Evolutionary conservation across 2,329 filamentous ascomycete genomes (phyloP).

Genomic region (Botrytis aclada): DNA sequence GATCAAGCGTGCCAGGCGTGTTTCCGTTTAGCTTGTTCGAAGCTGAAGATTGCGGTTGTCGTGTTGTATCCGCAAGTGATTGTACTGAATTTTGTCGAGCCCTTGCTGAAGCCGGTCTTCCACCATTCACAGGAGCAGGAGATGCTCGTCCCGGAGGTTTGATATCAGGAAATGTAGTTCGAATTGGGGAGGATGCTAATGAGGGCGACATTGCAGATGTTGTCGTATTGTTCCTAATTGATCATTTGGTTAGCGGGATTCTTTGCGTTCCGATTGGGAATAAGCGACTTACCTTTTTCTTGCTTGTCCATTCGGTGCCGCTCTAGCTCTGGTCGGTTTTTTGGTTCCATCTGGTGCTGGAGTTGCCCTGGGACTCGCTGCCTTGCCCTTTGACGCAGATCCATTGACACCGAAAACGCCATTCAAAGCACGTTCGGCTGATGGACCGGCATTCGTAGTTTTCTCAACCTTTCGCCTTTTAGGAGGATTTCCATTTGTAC

Average conservation of each 20-base stretch:
- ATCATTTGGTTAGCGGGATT: slow-evolving; percentile 24
- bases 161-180: slow-evolving; percentile 63
- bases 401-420: slow-evolving; percentile 49
- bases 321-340: slow-evolving; percentile 68
- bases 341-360: slow-evolving; percentile 61
- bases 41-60: slow-evolving; percentile 57
- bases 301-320: slow-evolving; percentile 62
- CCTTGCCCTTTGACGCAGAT: slow-evolving; percentile 53
- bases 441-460: slow-evolving; percentile 46
- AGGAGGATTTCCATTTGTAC: slow-evolving; percentile 50
- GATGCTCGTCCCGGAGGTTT: slow-evolving; percentile 52
- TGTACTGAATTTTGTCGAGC: slow-evolving; percentile 72
- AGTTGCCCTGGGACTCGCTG: slow-evolving; percentile 65
- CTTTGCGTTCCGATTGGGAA: neutral
- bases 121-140: slow-evolving; percentile 54
- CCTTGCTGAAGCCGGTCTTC: slow-evolving; percentile 66
- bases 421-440: slow-evolving; percentile 69
- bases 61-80: slow-evolving; percentile 53
- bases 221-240: slow-evolving; percentile 45
- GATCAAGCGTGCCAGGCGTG: slow-evolving; percentile 36
- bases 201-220: slow-evolving; percentile 62
- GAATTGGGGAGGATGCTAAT: slow-evolving; percentile 71
- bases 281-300: slow-evolving; percentile 70
- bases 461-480: slow-evolving; percentile 85
- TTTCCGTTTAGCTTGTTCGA: slow-evolving; percentile 60